phyloP scores from a whole-genome alignment of 371 early-diverging fungal species.

The Saksenaea oblongispora region DNA sequence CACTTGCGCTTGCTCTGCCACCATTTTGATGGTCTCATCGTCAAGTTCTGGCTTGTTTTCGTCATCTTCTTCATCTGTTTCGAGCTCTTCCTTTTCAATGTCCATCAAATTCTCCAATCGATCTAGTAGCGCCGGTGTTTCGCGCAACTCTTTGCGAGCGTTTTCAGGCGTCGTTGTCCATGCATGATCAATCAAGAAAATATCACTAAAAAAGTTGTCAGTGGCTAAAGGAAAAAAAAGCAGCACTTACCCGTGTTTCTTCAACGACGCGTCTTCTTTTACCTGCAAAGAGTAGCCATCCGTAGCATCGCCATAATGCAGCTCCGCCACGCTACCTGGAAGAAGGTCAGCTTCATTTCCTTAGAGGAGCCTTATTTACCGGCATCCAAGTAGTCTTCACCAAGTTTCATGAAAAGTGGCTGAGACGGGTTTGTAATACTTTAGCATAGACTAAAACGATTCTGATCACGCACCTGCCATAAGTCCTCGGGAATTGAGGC shows the following conservation, averaged over 20 bases:
- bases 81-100: slow-evolving; percentile 47
- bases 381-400: slow-evolving; percentile 63
- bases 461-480: slow-evolving; percentile 51
- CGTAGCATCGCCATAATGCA: slow-evolving; percentile 60
- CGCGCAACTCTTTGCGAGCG: slow-evolving; percentile 53
- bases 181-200: slow-evolving; percentile 72
- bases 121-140: slow-evolving; percentile 56
- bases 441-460: not conserved
- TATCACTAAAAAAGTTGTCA: slow-evolving; percentile 38
- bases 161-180: slow-evolving; percentile 72
- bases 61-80: slow-evolving; percentile 36
- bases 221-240: not conserved
- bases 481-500: slow-evolving; percentile 56
- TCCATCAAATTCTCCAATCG: slow-evolving; percentile 68
- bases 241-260: slow-evolving; percentile 52
- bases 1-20: slow-evolving; percentile 65
- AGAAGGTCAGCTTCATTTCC: not conserved
- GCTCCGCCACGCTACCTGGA: slow-evolving; percentile 45
- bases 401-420: slow-evolving; percentile 63
- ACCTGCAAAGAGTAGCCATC: slow-evolving; percentile 59
- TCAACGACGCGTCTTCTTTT: slow-evolving; percentile 48
- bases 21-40: slow-evolving; percentile 49
- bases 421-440: slow-evolving; percentile 6
- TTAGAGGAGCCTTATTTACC: slow-evolving; percentile 27
- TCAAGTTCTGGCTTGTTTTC: slow-evolving; percentile 38